phyloP scores from a whole-genome alignment of 1,139 yeast genomes.

The Kodamaea arcana region DNA sequence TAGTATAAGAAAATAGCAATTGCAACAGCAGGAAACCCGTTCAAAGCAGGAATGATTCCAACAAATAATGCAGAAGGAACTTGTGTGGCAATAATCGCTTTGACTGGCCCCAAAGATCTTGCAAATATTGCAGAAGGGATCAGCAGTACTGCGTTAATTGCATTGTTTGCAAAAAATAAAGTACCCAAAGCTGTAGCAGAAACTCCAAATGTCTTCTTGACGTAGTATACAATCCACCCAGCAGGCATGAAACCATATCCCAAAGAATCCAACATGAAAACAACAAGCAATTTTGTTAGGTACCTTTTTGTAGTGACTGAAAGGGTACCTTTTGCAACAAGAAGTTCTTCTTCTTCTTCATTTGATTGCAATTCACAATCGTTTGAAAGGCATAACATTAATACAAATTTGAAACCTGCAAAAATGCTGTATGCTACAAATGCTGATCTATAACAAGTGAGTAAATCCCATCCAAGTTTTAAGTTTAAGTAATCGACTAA shows the following conservation, averaged over 20 bases:
- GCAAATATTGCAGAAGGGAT: slow-evolving; percentile 71
- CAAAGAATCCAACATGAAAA: slow-evolving; percentile 74
- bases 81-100: slow-evolving; percentile 72
- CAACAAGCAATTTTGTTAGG: slow-evolving; percentile 39
- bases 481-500: slow-evolving; percentile 44
- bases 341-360: slow-evolving; percentile 5
- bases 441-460: slow-evolving; percentile 51
- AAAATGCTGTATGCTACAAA: slow-evolving; percentile 56
- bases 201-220: slow-evolving; percentile 39
- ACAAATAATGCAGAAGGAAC: slow-evolving; percentile 71
- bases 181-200: slow-evolving; percentile 44
- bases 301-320: slow-evolving; percentile 30
- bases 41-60: slow-evolving; percentile 20
- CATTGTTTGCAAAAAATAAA: slow-evolving; percentile 58
- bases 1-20: slow-evolving; percentile 53
- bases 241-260: slow-evolving; percentile 87
- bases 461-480: slow-evolving; percentile 25
- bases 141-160: slow-evolving; percentile 59
- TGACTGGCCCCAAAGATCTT: slow-evolving; percentile 68
- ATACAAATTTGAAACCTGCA: slow-evolving; percentile 51
- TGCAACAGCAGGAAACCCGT: slow-evolving; percentile 31
- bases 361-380: slow-evolving; percentile 47
- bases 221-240: slow-evolving; percentile 84
- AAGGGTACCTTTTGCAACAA: slow-evolving; percentile 11
- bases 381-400: slow-evolving; percentile 51